Evolutionary conservation across 2,329 filamentous ascomycete species (phyloP), one percentile per base, ranked within the genome.

Genomic region (Coniosporium tulheliwenetii): DNA sequence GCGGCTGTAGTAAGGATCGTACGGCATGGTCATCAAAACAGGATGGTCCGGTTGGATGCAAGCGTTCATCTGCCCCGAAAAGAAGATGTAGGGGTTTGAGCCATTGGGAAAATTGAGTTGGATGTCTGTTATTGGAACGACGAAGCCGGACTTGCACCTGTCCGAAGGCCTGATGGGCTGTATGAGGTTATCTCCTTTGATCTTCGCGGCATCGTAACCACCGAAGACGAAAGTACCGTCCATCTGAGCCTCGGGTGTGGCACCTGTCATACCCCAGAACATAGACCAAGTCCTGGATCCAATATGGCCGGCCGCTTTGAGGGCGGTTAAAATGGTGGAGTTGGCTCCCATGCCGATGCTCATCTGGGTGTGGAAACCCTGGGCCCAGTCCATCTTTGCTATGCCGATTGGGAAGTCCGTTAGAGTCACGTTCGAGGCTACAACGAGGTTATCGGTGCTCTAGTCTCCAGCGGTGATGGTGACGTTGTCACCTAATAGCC

Each of bases 121-220:
- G 38, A 57, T 46, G 38, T 50, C 43, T 2, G 43, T 48, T 5
- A 57, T 37, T 1, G 45, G 46, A 13, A 52, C 40, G 9, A 43
- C 32, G 46, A 53, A 46, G 19, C 50, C 50, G 8, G 44, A 50
- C 3, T 5, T 12, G 41, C 51, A 54, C 9, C 16, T 30, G 8
- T 39, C 10, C 2, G 43, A 36, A 7, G 42, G 19, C 5, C 33
- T 38, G 3, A 43, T 14, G 4, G 36, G 36, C 29, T 44, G 33
- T 1, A 52, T 56, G 30, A 49, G 41, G 16, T 51, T 52, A 12
- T 29, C 12, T 8, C 53, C 53, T 1, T 32, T 43, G 2, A 47
- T 44, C 37, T 56, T 56, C 12, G 52, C 53, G 10, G 43, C 41
- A 41, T 57, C 54, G 39, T 54, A 53, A 13, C 53, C 53, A 10